Conservation (phyloP, 805 yeast species). For the Yamadazyma ubonensis region DNA sequence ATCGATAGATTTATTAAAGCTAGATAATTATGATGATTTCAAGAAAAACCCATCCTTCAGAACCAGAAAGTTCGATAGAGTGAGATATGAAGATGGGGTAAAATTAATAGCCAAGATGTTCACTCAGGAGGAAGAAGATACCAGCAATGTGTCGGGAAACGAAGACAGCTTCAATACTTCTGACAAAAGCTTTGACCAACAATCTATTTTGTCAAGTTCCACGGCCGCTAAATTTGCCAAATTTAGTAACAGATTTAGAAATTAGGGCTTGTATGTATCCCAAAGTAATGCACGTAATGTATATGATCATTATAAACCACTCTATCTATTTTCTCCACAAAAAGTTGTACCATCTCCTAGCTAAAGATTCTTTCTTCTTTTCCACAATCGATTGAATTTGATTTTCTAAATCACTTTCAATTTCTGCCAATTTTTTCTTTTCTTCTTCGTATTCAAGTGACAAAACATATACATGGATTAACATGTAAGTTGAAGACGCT, state of each 20-base stretch:
- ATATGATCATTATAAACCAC: neutral
- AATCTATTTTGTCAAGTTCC: conserved; percentile 23
- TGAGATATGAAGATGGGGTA: conserved; percentile 71
- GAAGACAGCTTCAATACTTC: conserved; percentile 14
- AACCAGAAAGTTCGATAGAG: conserved; percentile 62
- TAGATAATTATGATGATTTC: conserved; percentile 64
- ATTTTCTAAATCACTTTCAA: conserved; percentile 22
- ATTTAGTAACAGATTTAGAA: conserved; percentile 22
- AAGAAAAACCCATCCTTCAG: conserved; percentile 46
- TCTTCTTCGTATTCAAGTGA: conserved; percentile 29
- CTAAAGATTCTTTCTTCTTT: conserved; percentile 22
- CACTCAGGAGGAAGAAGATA: conserved; percentile 18
- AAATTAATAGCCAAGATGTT: conserved; percentile 55
- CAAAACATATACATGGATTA: conserved; percentile 34
- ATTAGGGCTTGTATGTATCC: neutral
- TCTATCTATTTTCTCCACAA: conserved; percentile 16
- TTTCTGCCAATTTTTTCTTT: conserved; percentile 17
- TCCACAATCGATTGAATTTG: conserved; percentile 30
- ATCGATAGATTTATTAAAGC: conserved; percentile 66
- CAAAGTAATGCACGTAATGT: neutral
- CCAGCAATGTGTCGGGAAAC: conserved; percentile 7
- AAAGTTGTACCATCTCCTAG: conserved; percentile 17
- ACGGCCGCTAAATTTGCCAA: conserved; percentile 34
- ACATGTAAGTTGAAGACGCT: conserved; percentile 39
- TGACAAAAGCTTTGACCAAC: conserved; percentile 19